Base-by-base conservation (phyloP, 257 asterid genomes). In the Schizonepeta tenuifolia region DNA sequence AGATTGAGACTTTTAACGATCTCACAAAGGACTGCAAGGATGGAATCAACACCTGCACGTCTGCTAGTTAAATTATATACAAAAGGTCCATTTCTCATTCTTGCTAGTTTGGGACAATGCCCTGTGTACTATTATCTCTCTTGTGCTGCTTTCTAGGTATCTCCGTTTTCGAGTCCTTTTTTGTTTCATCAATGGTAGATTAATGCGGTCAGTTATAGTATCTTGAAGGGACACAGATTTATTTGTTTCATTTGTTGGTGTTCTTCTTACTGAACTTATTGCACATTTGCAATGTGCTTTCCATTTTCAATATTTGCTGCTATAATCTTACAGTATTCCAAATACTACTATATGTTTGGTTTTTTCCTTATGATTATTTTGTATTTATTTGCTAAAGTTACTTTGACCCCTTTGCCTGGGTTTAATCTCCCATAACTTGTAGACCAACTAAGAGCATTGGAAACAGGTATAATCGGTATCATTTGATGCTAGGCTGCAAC, bases 1-100 rank as follows among this genome's bases (percentile, higher is more conserved):
- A 88, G 75, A 80, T 83, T 1, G 88, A 86, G 78, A 86, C 91
- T 28, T 88, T 88, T 61, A 82, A 86, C 36, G 89, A 86, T 59
- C 88, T 86, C 74, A 83, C 91, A 0, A 84, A 79, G 74, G 94
- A 84, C 56, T 88, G 91, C 84, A 88, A 86, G 80, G 91, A 88
- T 75, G 91, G 94, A 21, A 35, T 88, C 74, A 85, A 87, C 59
- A 85, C 90, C 13, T 87, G 93, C 83, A 75, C 83, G 9, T 57
- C 83, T 18, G 70, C 87, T 21, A 82, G 81, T 74, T 84, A 54
- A 46, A 46, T 51, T 7, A 21, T 51, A 55, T 33, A 10, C 31
- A 26, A 57, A 49, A 66, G 69, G 62, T 77, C 67, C 55, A 55
- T 50, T 63, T 2, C 50, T 31, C 33, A 7, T 77, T 50, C n/a